Evolutionary conservation across 2,329 filamentous ascomycete species (phyloP), one percentile per base, ranked within the genome.

Genomic region (Botrytis porri): DNA sequence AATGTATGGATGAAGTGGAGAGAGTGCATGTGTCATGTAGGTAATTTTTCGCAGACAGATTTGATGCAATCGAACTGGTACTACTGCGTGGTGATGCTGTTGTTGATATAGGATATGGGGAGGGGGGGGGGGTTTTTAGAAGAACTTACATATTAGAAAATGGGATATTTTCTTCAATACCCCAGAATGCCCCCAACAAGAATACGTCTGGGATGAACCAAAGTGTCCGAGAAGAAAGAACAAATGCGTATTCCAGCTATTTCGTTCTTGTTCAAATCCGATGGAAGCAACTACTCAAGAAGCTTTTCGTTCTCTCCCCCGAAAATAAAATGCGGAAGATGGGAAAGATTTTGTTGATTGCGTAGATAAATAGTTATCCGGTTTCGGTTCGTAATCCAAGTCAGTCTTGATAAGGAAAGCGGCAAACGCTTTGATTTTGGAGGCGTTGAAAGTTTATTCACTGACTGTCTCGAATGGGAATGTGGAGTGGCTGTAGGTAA

Each of bases 331-430:
- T 51, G 32, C 35, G 59, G 29, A 60, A 60, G 29, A 39, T 32
- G 66, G 64, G 60, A 25, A 25, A 32, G 65, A 67, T 71, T 69
- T 65, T 65, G 54, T 51, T 48, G 43, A 61, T 73, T 29, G 43
- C 29, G 73, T 71, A 59, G 66, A 54, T 8, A 70, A n/a, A 29
- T 70, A 75, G n/a, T 76, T 74, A 22, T n/a, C 32, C 22, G 63
- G n/a, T 64, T 74, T 66, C 75, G 77, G 78, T 74, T 77, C 76
- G 78, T 79, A 78, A 79, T 80, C 78, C 76, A 51, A n/a, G 48
- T 51, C 48, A 80, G 78, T 76, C 75, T 51, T 7, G 69, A 45
- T 37, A 61, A 67, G 73, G 75, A 60, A 77, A 72, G 73, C 70
- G 70, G 74, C 75, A 74, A 63, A 41, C n/a, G 69, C 59, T 61